Evolutionary conservation across 805 yeast genomes (phyloP).

Genomic region (Yamadazyma takamatsuzukensis): DNA sequence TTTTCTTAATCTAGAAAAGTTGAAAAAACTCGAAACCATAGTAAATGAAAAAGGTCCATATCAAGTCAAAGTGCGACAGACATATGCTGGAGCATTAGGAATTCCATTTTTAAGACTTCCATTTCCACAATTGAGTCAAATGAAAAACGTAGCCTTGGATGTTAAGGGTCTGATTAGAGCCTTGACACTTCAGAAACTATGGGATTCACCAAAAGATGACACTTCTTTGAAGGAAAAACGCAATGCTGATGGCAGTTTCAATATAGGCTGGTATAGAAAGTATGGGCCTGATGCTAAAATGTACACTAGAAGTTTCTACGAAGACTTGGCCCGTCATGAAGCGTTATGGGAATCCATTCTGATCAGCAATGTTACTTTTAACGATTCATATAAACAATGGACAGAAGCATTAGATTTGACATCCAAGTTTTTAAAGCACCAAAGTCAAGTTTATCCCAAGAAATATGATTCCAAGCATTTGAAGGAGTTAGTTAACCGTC

Average conservation of each 20-base stretch:
- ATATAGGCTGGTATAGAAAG: conserved; percentile 16
- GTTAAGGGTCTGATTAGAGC: conserved; percentile 25
- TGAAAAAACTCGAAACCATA: conserved; percentile 15
- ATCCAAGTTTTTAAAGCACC: conserved; percentile 8
- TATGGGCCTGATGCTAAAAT: conserved; percentile 13
- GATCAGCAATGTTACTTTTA: no score
- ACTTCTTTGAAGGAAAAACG: conserved; percentile 9
- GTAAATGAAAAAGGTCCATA: conserved; percentile 36
- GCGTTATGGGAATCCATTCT: conserved; percentile 33
- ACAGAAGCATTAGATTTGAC: conserved; percentile 8
- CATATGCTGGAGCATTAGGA: conserved; percentile 28
- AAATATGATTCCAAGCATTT: conserved; percentile 13
- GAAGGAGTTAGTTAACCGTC: conserved; percentile 9
- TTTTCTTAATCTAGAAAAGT: conserved; percentile 24
- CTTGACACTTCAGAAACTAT: conserved; percentile 21
- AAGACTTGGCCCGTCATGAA: conserved; percentile 23
- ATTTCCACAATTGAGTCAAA: conserved; percentile 10
- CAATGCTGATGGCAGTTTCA: conserved; percentile 25
- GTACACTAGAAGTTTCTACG: conserved; percentile 26
- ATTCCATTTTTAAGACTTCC: conserved; percentile 29
- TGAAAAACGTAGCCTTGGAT: conserved; percentile 28
- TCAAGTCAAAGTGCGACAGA: conserved; percentile 25
- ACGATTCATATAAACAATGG: conserved; percentile 11
- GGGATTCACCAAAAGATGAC: conserved; percentile 17
- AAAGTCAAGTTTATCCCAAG: conserved; percentile 9